Evolutionary conservation across 2,329 filamentous ascomycete genomes (phyloP), one percentile per base, ranked within the genome.

Genomic region (Fusarium anthophilum): DNA sequence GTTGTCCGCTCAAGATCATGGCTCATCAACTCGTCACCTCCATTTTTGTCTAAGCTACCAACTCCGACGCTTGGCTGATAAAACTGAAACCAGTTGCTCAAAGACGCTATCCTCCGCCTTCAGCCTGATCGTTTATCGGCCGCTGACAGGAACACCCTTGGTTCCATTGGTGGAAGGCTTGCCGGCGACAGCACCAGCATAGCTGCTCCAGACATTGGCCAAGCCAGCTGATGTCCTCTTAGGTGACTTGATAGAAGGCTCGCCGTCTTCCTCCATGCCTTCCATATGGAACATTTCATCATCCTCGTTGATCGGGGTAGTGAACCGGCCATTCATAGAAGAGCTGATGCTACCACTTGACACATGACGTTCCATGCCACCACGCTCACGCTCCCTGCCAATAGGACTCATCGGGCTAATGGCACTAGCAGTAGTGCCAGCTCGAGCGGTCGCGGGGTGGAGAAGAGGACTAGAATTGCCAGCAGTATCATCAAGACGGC

Each of bases 281-380:
- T 78, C 77, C 79, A 92, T 92, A 20, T 92, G 88, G 73, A 91
- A 91, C 32, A 89, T 87, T 8, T 88, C 85, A 63, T 91, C 89
- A 75, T 92, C 90, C 77, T 91, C 90, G 67, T 91, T 90, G 70
- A 92, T 91, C 7, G 90, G 90, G 2, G 89, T 91, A 4, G 90
- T 90, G 78, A 91, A 91, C 22, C 90, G 84, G 26, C 88, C 88
- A 44, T 86, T 88, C 44, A 83, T 82, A 26, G 82, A 86, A 54
- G 88, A 89, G 74, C 87, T 85, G 75, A 90, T 87, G 73, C 89
- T 91, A 37, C 86, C 86, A 63, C 86, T 90, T 75, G 89, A 91
- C 41, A 90, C 84, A 78, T 91, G 89, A 54, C 89, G 86, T 76
- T 91, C 89, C 60, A 86, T 83, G 18, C 50, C 59, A 38, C 50